Evolutionary conservation across 495 filamentous ascomycete species (phyloP).

Genomic region (Podospora didyma): DNA sequence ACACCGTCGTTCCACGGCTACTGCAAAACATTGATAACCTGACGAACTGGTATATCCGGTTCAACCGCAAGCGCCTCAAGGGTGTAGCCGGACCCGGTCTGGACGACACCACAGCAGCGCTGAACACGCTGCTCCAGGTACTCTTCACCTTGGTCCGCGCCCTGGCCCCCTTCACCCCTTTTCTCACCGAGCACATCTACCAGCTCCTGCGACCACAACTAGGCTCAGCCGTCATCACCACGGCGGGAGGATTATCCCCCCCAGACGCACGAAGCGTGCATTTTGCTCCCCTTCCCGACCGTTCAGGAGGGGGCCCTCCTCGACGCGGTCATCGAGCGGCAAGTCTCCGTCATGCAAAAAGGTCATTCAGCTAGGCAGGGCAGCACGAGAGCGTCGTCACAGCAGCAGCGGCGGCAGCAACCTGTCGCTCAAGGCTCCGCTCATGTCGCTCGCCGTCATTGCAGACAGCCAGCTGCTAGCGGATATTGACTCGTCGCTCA

Average conservation of each 20-base stretch:
- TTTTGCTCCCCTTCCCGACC: slow-evolving; percentile 85
- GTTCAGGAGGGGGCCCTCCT: slow-evolving; percentile 86
- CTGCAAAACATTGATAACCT: slow-evolving; percentile 88
- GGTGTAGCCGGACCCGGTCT: slow-evolving; percentile 69
- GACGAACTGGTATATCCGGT: slow-evolving; percentile 99
- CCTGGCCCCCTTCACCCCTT: slow-evolving; percentile 92
- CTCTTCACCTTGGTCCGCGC: slow-evolving; percentile 82
- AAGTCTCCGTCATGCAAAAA: slow-evolving; percentile 88
- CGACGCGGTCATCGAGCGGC: slow-evolving; percentile 77
- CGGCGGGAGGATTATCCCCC: no score
- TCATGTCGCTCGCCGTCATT: slow-evolving; percentile 69
- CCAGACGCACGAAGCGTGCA: slow-evolving; percentile 83
- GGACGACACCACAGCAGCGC: slow-evolving; percentile 75
- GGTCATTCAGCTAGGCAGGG: slow-evolving; percentile 65
- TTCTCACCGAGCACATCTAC: slow-evolving; percentile 94
- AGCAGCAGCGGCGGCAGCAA: slow-evolving; percentile 79
- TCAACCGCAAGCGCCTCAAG: slow-evolving; percentile 94
- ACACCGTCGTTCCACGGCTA: slow-evolving; percentile 89
- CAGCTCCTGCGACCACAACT: slow-evolving; percentile 57
- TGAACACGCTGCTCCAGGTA: slow-evolving; percentile 94
- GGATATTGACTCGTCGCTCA: slow-evolving; percentile 82
- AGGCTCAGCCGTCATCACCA: no score
- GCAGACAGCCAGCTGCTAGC: slow-evolving; percentile 74
- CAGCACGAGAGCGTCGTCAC: slow-evolving; percentile 80
- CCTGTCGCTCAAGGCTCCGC: slow-evolving; percentile 83